phyloP scores from a whole-genome alignment of 2,329 filamentous ascomycete genomes.

The Exophiala phaeomuriformis region DNA sequence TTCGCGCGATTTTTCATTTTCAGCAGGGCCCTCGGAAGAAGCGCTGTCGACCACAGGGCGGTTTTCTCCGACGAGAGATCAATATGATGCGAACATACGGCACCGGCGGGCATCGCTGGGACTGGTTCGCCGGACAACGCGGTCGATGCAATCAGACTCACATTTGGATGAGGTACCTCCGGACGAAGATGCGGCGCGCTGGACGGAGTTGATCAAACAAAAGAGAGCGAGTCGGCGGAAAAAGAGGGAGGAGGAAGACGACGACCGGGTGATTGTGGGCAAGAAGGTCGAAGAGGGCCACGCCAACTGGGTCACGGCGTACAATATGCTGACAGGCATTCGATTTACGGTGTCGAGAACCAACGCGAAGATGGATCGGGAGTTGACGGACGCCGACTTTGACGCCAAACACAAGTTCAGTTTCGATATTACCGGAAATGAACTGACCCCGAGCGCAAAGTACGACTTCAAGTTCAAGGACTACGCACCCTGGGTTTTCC shows the following conservation, averaged over 20 bases:
- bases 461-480: slow-evolving; percentile 99
- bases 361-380: slow-evolving; percentile 91
- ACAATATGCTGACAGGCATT: slow-evolving; percentile 99
- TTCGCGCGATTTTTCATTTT: slow-evolving; percentile 59
- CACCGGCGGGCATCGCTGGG: slow-evolving; percentile 74
- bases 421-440: slow-evolving; percentile 96
- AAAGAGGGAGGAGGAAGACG: slow-evolving; percentile 82
- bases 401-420: slow-evolving; percentile 93
- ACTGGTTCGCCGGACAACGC: slow-evolving; percentile 69
- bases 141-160: slow-evolving; percentile 76
- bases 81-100: slow-evolving; percentile 35
- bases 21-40: slow-evolving; percentile 46
- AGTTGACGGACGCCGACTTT: slow-evolving; percentile 86
- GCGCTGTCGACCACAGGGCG: slow-evolving; percentile 65
- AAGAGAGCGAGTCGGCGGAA: slow-evolving; percentile 83
- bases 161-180: slow-evolving; percentile 74
- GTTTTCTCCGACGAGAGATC: slow-evolving; percentile 61
- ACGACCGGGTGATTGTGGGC: slow-evolving; percentile 80
- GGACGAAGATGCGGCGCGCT: slow-evolving; percentile 84
- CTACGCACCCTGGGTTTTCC: slow-evolving; percentile 99
- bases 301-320: slow-evolving; percentile 94
- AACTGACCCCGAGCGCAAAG: slow-evolving; percentile 93
- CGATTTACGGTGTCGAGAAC: slow-evolving; percentile 93
- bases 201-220: slow-evolving; percentile 87
- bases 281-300: slow-evolving; percentile 98